Percentiles rank a stretch among this genome's conserved stretches.
These are phyloP conservation scores for Beauveria sp. DNA, from an alignment of 2,329 filamentous ascomycete genomes.

Conservation along the genomic window DNA sequence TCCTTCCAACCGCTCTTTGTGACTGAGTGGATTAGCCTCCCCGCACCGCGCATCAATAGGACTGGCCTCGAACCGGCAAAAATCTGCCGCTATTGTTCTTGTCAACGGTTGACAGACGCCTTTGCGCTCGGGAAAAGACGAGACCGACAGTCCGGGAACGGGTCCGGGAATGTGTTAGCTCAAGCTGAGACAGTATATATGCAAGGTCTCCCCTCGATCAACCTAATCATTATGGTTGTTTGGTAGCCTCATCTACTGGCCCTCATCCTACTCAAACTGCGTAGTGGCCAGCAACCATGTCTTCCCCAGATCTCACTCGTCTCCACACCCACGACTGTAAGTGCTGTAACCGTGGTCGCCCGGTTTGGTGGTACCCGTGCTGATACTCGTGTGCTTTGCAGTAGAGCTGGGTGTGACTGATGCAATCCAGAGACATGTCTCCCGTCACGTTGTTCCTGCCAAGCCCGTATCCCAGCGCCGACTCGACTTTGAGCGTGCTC, in stretches of 20 bases:
- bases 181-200: not conserved
- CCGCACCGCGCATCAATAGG: not conserved
- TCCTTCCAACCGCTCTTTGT: not conserved
- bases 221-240: not conserved
- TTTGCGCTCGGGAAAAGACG: not conserved
- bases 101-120: not conserved
- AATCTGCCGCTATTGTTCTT: not conserved
- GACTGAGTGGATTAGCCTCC: not conserved
- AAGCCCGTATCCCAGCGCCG: constrained; percentile 45
- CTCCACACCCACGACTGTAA: constrained; percentile 17
- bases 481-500: constrained; percentile 44
- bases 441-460: constrained; percentile 39
- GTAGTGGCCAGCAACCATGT: constrained; percentile 1
- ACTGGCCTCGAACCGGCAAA: constrained; percentile 8
- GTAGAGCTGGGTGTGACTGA: constrained; percentile 47
- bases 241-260: not conserved
- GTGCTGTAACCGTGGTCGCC: not conserved
- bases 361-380: not conserved
- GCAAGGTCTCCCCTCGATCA: not conserved
- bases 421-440: constrained; percentile 41
- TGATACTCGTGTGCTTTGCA: not conserved
- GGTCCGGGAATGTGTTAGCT: not conserved
- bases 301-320: constrained; percentile 7
- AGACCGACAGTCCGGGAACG: not conserved
- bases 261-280: not conserved